A percentile compares a stretch with the other conserved stretches of the same genome.
phyloP scores from a whole-genome alignment of 106 monocot species.

The Platanthera guangdongensis region DNA sequence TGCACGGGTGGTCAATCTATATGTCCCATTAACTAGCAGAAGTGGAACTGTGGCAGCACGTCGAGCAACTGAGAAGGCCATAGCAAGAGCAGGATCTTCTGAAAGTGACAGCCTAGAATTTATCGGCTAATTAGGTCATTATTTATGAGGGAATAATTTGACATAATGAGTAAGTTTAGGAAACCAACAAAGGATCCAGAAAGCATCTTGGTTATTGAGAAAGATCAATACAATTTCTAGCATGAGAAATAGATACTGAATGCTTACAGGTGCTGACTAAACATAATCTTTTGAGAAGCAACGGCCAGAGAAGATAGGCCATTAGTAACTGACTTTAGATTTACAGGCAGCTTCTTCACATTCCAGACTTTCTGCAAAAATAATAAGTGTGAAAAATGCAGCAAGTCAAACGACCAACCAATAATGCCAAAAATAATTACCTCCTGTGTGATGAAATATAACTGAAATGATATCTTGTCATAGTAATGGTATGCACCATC shows the following conservation, averaged over 20 bases:
- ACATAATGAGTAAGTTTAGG: neutral
- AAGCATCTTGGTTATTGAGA: neutral
- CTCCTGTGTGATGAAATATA: conserved; percentile 93
- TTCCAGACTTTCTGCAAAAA: conserved; percentile 62
- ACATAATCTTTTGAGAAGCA: conserved; percentile 66
- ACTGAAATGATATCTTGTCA: conserved; percentile 89
- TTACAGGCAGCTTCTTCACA: conserved; percentile 63
- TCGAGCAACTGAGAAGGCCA: conserved; percentile 87
- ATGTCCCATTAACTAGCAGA: conserved; percentile 89
- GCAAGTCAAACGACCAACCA: neutral
- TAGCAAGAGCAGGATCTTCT: conserved; percentile 68
- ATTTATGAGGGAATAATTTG: neutral
- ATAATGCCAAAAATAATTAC: conserved; percentile 18
- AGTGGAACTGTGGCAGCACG: conserved; percentile 91
- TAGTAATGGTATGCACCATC: conserved; percentile 85
- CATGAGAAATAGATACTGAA: neutral
- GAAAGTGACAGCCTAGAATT: conserved; percentile 63
- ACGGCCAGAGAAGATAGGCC: conserved; percentile 61
- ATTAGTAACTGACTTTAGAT: conserved; percentile 50
- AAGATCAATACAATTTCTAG: neutral
- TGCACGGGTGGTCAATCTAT: conserved; percentile 73
- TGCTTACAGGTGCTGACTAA: conserved; percentile 65
- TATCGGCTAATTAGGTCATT: neutral
- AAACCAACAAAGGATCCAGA: neutral
- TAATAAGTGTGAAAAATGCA: conserved; percentile 9